Evolutionary conservation across 805 yeast species (phyloP).

Genomic region (Lipomyces sp.): DNA sequence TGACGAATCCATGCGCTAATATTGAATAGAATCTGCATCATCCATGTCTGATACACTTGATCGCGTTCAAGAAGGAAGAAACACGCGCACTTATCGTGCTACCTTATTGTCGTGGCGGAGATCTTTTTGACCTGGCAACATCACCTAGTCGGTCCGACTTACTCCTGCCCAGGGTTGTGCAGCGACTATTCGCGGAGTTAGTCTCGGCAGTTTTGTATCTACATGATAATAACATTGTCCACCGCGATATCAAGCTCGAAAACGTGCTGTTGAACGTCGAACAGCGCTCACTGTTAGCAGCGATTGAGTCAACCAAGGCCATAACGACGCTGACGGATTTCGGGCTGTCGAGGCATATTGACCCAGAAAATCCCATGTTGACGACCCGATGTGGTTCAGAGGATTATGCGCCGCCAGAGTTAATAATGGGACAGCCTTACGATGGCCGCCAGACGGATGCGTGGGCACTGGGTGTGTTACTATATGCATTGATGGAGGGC

Average conservation of each 20-base stretch:
- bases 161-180: conserved; percentile 56
- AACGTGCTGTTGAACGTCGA: conserved; percentile 52
- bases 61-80: conserved; percentile 42
- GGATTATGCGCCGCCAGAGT: conserved; percentile 94
- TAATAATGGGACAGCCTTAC: conserved; percentile 85
- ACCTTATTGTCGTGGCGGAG: conserved; percentile 85
- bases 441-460: conserved; percentile 90
- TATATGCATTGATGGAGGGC: conserved; percentile 82
- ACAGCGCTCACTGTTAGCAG: conserved; percentile 44
- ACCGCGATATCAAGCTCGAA: conserved; percentile 90
- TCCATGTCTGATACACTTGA: conserved; percentile 30
- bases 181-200: conserved; percentile 71
- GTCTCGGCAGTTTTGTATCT: conserved; percentile 71
- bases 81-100: conserved; percentile 59
- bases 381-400: conserved; percentile 95
- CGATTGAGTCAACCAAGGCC: conserved; percentile 40
- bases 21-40: conserved; percentile 25
- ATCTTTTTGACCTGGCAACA: conserved; percentile 68
- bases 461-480: conserved; percentile 94
- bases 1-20: neutral
- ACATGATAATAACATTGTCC: conserved; percentile 72
- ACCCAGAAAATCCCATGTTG: conserved; percentile 63
- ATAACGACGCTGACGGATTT: conserved; percentile 78
- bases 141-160: conserved; percentile 46
- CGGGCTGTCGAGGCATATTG: conserved; percentile 79